These are phyloP conservation scores for Toxicodendron radicans DNA, from an alignment of 345 rosid genomes.

Conservation along the genomic window DNA sequence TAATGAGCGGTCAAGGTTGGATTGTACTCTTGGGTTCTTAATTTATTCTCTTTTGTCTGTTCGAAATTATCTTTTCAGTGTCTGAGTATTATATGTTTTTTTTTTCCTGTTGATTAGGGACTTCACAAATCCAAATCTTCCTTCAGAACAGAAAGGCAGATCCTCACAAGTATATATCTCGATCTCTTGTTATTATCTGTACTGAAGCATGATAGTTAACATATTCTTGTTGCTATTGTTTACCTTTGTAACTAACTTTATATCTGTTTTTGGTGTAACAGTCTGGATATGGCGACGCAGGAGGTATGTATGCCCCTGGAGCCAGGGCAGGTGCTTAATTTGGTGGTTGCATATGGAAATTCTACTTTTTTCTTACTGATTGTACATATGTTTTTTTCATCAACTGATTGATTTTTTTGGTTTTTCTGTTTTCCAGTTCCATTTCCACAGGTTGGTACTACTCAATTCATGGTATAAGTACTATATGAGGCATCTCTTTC, in stretches of 20 bases:
- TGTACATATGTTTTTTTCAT: slow-evolving; percentile 5
- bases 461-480: slow-evolving; percentile 26
- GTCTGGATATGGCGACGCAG: slow-evolving; percentile 83
- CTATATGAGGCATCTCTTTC: slow-evolving; percentile 25
- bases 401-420: slow-evolving; percentile 23
- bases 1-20: slow-evolving; percentile 90
- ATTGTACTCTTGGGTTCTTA: slow-evolving; percentile 14
- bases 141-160: slow-evolving; percentile 90
- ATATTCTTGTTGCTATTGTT: slow-evolving; percentile 12
- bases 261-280: slow-evolving; percentile 35
- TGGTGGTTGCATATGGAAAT: slow-evolving; percentile 15
- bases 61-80: background rate
- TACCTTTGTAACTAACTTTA: slow-evolving; percentile 19
- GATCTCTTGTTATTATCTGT: slow-evolving; percentile 10
- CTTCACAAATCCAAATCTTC: slow-evolving; percentile 91
- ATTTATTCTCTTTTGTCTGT: slow-evolving; percentile 5
- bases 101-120: slow-evolving; percentile 51
- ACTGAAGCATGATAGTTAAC: background rate
- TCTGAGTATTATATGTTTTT: slow-evolving; percentile 1
- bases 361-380: slow-evolving; percentile 18
- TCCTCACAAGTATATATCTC: slow-evolving; percentile 66
- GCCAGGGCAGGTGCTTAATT: slow-evolving; percentile 38
- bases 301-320: slow-evolving; percentile 58
- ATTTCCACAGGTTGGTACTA: slow-evolving; percentile 86
- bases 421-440: slow-evolving; percentile 56